Conservation (phyloP, 805 yeast genomes). For the Ogataea glucozyma region DNA sequence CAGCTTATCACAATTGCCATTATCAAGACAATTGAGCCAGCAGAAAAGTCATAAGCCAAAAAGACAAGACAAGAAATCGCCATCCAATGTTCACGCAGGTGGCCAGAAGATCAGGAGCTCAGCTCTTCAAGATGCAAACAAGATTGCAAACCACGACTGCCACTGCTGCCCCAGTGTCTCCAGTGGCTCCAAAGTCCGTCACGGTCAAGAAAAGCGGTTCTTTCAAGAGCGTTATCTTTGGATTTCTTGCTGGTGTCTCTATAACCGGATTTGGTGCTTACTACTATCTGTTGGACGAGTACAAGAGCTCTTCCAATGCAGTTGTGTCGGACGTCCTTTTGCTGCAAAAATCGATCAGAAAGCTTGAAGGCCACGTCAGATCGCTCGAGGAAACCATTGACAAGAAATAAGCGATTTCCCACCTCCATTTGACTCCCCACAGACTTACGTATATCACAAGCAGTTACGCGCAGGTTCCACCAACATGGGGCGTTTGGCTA, state of each 20-base stretch:
- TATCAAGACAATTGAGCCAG: constrained; percentile 1
- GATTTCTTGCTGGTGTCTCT: constrained; percentile 77
- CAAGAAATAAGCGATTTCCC: constrained; percentile 26
- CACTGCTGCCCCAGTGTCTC: constrained; percentile 2
- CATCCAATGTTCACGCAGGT: constrained; percentile 5
- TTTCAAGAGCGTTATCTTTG: constrained; percentile 54
- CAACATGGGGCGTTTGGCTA: not conserved
- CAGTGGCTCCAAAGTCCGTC: constrained; percentile 10
- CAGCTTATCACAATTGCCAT: not conserved
- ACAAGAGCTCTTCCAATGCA: constrained; percentile 69
- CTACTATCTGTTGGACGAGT: constrained; percentile 76
- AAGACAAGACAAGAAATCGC: not conserved
- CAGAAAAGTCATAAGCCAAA: not conserved
- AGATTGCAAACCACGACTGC: constrained; percentile 27
- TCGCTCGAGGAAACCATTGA: constrained; percentile 48
- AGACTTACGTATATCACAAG: not conserved
- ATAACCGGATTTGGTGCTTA: constrained; percentile 75
- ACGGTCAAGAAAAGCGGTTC: constrained; percentile 27
- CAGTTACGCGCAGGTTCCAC: not conserved
- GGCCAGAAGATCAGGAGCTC: constrained; percentile 6
- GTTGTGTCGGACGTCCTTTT: constrained; percentile 73
- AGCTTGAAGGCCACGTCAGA: constrained; percentile 69
- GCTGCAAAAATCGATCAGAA: constrained; percentile 66
- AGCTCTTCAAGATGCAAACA: constrained; percentile 12
- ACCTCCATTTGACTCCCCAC: not conserved